Evolutionary conservation across 2,329 filamentous ascomycete species (phyloP).

Genomic region (Parastagonospora nodorum): DNA sequence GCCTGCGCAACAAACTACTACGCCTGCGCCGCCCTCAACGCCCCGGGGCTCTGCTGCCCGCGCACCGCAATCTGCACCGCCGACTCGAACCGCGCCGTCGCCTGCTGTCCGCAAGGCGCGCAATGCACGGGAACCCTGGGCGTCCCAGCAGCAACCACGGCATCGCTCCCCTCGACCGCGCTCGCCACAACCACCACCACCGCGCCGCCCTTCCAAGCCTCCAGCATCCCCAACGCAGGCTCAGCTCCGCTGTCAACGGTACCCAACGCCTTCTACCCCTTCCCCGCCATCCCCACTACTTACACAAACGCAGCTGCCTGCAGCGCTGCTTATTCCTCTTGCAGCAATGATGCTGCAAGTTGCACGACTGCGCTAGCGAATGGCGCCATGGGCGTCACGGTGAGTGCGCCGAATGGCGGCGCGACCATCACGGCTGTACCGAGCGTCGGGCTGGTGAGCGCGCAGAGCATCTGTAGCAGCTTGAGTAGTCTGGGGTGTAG

Average conservation of each 20-base stretch:
- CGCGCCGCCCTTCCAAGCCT: slow-evolving; percentile 19
- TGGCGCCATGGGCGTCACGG: slow-evolving; percentile 57
- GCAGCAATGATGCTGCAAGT: slow-evolving; percentile 52
- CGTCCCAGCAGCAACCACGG: slow-evolving; percentile 7
- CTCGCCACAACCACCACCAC: slow-evolving; percentile 28
- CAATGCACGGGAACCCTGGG: slow-evolving; percentile 62
- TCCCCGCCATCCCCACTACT: slow-evolving; percentile 58
- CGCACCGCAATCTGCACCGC: slow-evolving; percentile 59
- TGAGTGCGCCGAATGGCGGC: slow-evolving; percentile 56
- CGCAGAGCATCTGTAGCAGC: slow-evolving; percentile 40
- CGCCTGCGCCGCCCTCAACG: slow-evolving; percentile 58
- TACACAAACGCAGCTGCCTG: slow-evolving; percentile 58
- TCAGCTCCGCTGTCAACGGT: slow-evolving; percentile 46
- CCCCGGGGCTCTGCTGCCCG: slow-evolving; percentile 61
- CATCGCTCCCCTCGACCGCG: background rate
- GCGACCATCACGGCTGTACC: slow-evolving; percentile 54
- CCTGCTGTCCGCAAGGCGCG: slow-evolving; percentile 64
- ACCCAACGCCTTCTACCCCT: slow-evolving; percentile 57
- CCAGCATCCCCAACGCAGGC: slow-evolving; percentile 17
- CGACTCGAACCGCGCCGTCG: slow-evolving; percentile 62
- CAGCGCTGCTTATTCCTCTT: slow-evolving; percentile 59
- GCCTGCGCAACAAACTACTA: slow-evolving; percentile 59
- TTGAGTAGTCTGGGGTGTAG: slow-evolving; percentile 55
- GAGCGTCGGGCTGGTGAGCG: slow-evolving; percentile 33
- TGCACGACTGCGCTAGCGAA: slow-evolving; percentile 52